Evolutionary conservation across 2,329 filamentous ascomycete species (phyloP), one percentile per base, ranked within the genome.

Genomic region (Dactylella cylindrospora): DNA sequence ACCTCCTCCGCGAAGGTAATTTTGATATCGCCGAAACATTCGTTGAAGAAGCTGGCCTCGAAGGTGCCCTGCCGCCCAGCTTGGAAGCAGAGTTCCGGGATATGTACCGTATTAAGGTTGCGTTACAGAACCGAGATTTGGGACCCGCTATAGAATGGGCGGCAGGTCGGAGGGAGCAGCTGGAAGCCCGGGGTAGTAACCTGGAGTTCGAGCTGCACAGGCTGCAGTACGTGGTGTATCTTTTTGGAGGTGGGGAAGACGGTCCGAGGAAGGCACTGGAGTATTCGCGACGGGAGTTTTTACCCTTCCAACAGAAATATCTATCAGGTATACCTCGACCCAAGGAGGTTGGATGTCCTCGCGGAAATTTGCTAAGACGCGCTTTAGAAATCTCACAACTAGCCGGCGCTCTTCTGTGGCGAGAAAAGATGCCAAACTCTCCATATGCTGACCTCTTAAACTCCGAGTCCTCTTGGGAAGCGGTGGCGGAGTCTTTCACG

Each of bases 151-250:
- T 98, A 19, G 76, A 81, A 50, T 98, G 93, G 93, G 88, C 93
- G 0, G 78, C 83, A 29, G 71, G 78, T 20, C 85, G 96, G 69
- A 84, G 83, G 57, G 72, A 74, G 3, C 77, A 83, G 20, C 78
- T 98, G 2, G 89, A 95, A 70, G 79, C 81, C 3, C 81, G 89
- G 40, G 91, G 90, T 2, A 95, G 89, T 70, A 95, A 95, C 68
- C 80, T 98, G 1, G 91, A 97, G 71, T 98, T 97, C 66, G 91
- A 98, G 70, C 82, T 98, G 1, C 88, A 85, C 74, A 86, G 89
- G 66, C 78, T 97, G 13, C 89, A 95, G 68, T 98, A 88, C 68
- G 31, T 54, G 12, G 80, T 97, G 26, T 91, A 88, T 80, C 79
- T 96, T 1, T 95, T 94, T 73, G 82, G 85, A 65, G 84, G 85